Evolutionary conservation across 1,139 yeast species (phyloP).

Genomic region (Candida sp.): DNA sequence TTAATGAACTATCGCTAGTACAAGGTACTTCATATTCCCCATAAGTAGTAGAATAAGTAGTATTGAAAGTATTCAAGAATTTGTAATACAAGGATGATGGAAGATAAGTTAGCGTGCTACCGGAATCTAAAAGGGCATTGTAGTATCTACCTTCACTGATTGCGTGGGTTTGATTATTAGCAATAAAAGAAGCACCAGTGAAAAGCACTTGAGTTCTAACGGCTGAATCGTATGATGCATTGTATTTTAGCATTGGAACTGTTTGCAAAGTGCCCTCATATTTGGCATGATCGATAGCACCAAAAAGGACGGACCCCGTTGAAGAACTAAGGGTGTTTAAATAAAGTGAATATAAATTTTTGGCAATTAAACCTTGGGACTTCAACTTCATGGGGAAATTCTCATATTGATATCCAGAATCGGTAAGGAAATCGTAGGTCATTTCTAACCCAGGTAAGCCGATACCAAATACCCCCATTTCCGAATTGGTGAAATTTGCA

Average conservation of each 20-base stretch:
- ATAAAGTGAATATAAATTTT: slow-evolving; percentile 34
- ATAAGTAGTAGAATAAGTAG: slow-evolving; percentile 2
- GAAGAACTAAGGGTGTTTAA: slow-evolving; percentile 18
- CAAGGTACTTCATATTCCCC: slow-evolving; percentile 7
- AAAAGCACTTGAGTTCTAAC: slow-evolving; percentile 1
- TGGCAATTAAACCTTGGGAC: slow-evolving; percentile 45
- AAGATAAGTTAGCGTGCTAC: slow-evolving; percentile 27
- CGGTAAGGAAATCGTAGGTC: slow-evolving; percentile 11
- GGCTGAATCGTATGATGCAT: neutral
- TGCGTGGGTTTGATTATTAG: slow-evolving; percentile 2
- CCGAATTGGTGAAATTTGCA: slow-evolving; percentile 39
- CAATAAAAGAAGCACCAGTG: slow-evolving; percentile 1
- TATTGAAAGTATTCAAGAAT: slow-evolving; percentile 21
- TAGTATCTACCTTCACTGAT: neutral
- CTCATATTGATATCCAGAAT: slow-evolving; percentile 17
- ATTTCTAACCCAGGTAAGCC: slow-evolving; percentile 54
- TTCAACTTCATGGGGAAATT: slow-evolving; percentile 30
- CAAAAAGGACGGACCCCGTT: slow-evolving; percentile 24
- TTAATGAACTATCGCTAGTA: slow-evolving; percentile 4
- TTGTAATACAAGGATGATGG: slow-evolving; percentile 13
- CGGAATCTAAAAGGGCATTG: slow-evolving; percentile 17
- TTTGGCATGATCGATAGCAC: slow-evolving; percentile 27
- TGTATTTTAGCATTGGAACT: slow-evolving; percentile 5
- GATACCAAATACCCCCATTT: slow-evolving; percentile 51
- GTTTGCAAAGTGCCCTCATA: slow-evolving; percentile 16